These are phyloP conservation scores for Salvia miltiorrhiza DNA, from an alignment of 257 asterid species.

Conservation along the genomic window DNA sequence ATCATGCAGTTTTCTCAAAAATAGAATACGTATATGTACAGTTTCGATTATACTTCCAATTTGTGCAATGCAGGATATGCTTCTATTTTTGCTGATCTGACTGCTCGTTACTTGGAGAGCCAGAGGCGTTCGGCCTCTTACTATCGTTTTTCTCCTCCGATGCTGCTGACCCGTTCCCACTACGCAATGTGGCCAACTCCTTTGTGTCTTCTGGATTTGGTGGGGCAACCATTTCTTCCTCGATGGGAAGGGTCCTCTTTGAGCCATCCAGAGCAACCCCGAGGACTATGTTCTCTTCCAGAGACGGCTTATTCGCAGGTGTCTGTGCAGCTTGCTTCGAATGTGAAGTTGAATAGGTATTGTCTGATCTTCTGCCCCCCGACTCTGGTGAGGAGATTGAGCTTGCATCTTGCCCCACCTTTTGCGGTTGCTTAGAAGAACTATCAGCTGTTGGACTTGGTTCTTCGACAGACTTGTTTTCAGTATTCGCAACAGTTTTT, in stretches of 20 bases:
- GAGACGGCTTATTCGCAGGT: constrained; percentile 46
- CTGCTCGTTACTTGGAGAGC: constrained; percentile 35
- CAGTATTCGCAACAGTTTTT: constrained; percentile 37
- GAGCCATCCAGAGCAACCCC: constrained; percentile 98
- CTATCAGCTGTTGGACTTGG: constrained; percentile 25
- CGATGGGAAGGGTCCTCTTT: constrained; percentile 92
- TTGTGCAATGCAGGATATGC: neutral
- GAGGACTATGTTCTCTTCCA: constrained; percentile 90
- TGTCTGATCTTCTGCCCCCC: constrained; percentile 35
- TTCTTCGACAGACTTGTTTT: constrained; percentile 35
- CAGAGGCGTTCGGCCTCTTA: constrained; percentile 30
- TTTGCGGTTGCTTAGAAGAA: constrained; percentile 40
- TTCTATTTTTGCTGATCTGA: constrained; percentile 38
- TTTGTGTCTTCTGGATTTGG: constrained; percentile 41
- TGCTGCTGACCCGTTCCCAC: constrained; percentile 38
- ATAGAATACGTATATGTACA: constrained; percentile 19
- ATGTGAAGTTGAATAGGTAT: constrained; percentile 32
- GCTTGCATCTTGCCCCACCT: constrained; percentile 37
- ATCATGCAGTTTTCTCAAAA: neutral
- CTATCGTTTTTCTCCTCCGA: constrained; percentile 49
- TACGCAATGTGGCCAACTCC: constrained; percentile 51
- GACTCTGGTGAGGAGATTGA: constrained; percentile 25
- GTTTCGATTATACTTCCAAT: neutral
- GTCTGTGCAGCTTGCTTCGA: constrained; percentile 41
- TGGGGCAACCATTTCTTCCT: constrained; percentile 44